These are phyloP conservation scores for Termitomyces sp. DNA, from an alignment of 768 basidiomycete species.

Conservation along the genomic window DNA sequence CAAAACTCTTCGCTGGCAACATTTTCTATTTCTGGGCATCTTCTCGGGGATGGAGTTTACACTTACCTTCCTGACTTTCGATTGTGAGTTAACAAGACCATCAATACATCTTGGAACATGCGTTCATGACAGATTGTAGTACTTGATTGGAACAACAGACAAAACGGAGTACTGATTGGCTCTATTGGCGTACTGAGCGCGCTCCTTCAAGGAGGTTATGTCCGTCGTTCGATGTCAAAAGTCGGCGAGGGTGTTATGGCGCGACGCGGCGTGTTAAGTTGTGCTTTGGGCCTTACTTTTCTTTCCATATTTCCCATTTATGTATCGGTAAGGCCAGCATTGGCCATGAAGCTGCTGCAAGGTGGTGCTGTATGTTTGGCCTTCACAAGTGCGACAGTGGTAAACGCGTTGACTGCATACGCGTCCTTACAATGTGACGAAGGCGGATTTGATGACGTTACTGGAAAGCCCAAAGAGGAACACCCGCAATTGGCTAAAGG, in stretches of 20 bases:
- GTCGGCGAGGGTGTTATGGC: constrained; percentile 84
- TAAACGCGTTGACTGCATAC: constrained; percentile 87
- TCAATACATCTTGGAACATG: not conserved
- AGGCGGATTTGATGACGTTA: constrained; percentile 46
- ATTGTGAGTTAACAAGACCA: constrained; percentile 50
- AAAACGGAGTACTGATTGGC: constrained; percentile 82
- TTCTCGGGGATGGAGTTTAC: constrained; percentile 98
- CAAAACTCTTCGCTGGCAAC: constrained; percentile 58
- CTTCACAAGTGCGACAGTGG: constrained; percentile 94
- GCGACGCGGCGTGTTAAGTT: constrained; percentile 71
- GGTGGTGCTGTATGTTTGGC: constrained; percentile 82
- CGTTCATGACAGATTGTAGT: constrained; percentile 39
- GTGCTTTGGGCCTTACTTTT: constrained; percentile 64
- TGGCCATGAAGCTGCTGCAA: constrained; percentile 55
- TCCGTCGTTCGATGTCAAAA: constrained; percentile 73
- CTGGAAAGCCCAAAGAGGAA: constrained; percentile 50
- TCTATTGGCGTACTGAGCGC: constrained; percentile 91
- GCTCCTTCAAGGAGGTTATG: constrained; percentile 90
- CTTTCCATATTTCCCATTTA: constrained; percentile 70
- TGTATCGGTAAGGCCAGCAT: constrained; percentile 33
- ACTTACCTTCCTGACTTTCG: constrained; percentile 90
- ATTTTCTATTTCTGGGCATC: constrained; percentile 82
- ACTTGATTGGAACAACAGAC: constrained; percentile 84
- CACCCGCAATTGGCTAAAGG: constrained; percentile 80
- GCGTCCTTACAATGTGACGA: constrained; percentile 93